Evolutionary conservation across 768 basidiomycete genomes (phyloP).

Genomic region (Psilocybe cubensis): DNA sequence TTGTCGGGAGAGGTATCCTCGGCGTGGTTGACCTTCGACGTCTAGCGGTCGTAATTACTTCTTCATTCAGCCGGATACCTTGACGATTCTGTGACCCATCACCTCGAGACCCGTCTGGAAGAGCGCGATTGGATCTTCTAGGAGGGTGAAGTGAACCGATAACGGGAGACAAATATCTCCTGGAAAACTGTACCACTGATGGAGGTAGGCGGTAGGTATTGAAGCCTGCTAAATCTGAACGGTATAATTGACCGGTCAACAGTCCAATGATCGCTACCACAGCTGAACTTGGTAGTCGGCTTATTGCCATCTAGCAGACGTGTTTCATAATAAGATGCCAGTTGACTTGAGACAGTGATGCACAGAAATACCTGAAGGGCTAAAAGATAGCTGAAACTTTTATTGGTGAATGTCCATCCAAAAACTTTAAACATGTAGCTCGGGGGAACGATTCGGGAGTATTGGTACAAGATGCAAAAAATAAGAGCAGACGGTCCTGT

Average conservation of each 20-base stretch:
- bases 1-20: conserved; percentile 13
- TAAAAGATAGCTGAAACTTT: conserved; percentile 71
- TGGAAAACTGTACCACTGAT: conserved; percentile 54
- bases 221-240: conserved; percentile 78
- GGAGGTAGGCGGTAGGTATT: conserved; percentile 81
- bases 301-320: conserved; percentile 62
- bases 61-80: conserved; percentile 45
- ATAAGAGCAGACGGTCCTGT: conserved; percentile 76
- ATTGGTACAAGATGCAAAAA: conserved; percentile 85
- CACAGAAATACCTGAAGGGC: conserved; percentile 63
- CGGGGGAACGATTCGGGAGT: conserved; percentile 75
- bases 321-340: neutral
- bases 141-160: conserved; percentile 67
- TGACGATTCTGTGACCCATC: conserved; percentile 24
- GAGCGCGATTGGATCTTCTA: conserved; percentile 71
- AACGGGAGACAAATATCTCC: conserved; percentile 64
- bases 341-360: neutral
- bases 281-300: conserved; percentile 67
- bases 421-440: conserved; percentile 79
- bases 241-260: conserved; percentile 75
- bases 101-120: conserved; percentile 58
- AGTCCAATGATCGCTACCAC: conserved; percentile 67
- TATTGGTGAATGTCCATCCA: conserved; percentile 75
- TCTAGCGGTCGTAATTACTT: conserved; percentile 67
- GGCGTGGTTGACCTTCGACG: conserved; percentile 26